A percentile compares a stretch with the other conserved stretches of the same genome.
These are phyloP conservation scores for Boletus tomentosulus DNA, from an alignment of 768 basidiomycete genomes.

Conservation along the genomic window DNA sequence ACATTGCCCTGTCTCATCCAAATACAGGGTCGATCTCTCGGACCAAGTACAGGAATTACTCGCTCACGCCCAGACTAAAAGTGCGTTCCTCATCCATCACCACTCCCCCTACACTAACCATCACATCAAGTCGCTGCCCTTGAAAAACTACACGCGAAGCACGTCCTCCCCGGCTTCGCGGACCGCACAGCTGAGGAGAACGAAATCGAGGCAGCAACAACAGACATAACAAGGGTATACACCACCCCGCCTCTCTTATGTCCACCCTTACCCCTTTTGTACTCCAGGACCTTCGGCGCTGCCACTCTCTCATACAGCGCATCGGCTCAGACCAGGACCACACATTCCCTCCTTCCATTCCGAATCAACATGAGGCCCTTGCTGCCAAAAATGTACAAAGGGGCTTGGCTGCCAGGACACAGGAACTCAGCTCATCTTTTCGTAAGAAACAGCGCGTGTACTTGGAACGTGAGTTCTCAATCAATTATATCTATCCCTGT, in stretches of 20 bases:
- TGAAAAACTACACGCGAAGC: conserved; percentile 95
- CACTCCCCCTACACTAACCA: conserved; percentile 13
- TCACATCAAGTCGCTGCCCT: conserved; percentile 65
- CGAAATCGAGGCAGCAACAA: conserved; percentile 85
- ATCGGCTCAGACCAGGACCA: conserved; percentile 59
- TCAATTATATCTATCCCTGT: background rate
- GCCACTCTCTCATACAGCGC: conserved; percentile 56
- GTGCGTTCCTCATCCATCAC: conserved; percentile 42
- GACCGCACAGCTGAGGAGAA: conserved; percentile 92
- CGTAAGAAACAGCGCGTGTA: conserved; percentile 98
- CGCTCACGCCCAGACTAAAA: conserved; percentile 64
- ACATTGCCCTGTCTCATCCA: conserved; percentile 13
- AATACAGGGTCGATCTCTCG: conserved; percentile 80
- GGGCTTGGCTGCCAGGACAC: conserved; percentile 92
- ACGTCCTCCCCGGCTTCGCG: conserved; percentile 92
- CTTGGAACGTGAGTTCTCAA: conserved; percentile 81
- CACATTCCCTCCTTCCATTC: conserved; percentile 56
- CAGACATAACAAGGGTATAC: conserved; percentile 80
- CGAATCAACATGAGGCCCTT: conserved; percentile 48
- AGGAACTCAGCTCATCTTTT: conserved; percentile 87
- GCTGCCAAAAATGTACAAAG: conserved; percentile 94
- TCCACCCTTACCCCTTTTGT: conserved; percentile 5
- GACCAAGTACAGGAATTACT: conserved; percentile 86
- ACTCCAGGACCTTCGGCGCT: conserved; percentile 36
- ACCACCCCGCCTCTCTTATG: conserved; percentile 13